phyloP scores from a whole-genome alignment of 352 stramenopile species.

The Pythium vanterpoolii region DNA sequence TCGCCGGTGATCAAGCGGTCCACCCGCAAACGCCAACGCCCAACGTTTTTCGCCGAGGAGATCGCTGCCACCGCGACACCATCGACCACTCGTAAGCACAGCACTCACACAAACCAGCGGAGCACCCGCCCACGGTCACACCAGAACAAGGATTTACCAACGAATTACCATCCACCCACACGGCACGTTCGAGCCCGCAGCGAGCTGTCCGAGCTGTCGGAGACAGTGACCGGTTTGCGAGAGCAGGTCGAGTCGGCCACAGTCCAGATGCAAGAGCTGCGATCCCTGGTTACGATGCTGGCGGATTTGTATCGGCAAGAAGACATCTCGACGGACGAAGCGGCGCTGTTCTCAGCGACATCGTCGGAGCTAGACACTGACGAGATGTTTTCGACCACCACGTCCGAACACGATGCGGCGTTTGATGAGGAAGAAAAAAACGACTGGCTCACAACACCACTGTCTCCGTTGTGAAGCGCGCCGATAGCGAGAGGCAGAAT shows the following conservation, averaged over 20 bases:
- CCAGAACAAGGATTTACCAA: neutral
- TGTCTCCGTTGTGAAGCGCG: conserved; percentile 7
- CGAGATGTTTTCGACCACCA: conserved; percentile 5
- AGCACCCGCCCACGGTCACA: neutral
- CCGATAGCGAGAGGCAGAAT: neutral
- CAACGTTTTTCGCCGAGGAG: conserved; percentile 20
- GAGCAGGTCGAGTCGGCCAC: conserved; percentile 19
- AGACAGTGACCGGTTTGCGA: conserved; percentile 15
- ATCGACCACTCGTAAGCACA: conserved; percentile 6
- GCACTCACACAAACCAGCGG: neutral
- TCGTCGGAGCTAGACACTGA: conserved; percentile 8
- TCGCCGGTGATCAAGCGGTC: conserved; percentile 20
- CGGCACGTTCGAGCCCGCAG: neutral
- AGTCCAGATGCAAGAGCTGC: conserved; percentile 22
- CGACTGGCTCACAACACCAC: conserved; percentile 10
- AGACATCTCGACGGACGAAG: neutral
- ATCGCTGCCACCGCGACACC: neutral
- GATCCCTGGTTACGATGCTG: conserved; percentile 10
- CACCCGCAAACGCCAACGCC: conserved; percentile 24
- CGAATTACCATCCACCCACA: neutral
- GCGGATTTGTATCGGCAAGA: conserved; percentile 16
- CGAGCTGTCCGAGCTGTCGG: conserved; percentile 18
- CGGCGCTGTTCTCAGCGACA: conserved; percentile 1
- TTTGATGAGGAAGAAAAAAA: conserved; percentile 8
- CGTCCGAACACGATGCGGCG: neutral